phyloP scores from a whole-genome alignment of 1,284 basidiomycete genomes.

The Malassezia arunalokei region DNA sequence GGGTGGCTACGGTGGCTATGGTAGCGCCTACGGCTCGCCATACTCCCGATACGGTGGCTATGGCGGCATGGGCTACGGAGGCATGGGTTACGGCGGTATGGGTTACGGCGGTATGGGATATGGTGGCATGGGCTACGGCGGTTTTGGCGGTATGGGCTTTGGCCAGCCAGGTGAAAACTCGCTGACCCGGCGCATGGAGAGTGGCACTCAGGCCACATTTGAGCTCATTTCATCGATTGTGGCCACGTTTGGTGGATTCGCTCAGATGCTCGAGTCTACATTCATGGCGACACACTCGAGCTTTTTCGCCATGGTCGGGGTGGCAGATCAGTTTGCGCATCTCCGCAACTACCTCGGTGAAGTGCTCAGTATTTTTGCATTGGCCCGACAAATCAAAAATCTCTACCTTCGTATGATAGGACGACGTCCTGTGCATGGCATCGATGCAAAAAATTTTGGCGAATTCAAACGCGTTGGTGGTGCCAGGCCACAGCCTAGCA shows the following conservation, averaged over 20 bases:
- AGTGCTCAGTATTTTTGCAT: constrained; percentile 73
- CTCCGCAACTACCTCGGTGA: constrained; percentile 84
- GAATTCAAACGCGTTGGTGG: constrained; percentile 35
- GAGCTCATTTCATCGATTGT: constrained; percentile 86
- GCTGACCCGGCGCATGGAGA: constrained; percentile 73
- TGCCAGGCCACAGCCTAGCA: constrained; percentile 49
- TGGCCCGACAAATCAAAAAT: constrained; percentile 65
- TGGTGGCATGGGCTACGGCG: constrained; percentile 23
- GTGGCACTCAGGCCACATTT: constrained; percentile 82
- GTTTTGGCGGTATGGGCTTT: constrained; percentile 32
- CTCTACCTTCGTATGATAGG: constrained; percentile 31
- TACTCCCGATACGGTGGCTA: constrained; percentile 25
- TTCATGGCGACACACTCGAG: constrained; percentile 97
- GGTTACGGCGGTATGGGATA: constrained; percentile 31
- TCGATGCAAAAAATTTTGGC: constrained; percentile 37
- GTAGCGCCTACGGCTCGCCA: constrained; percentile 33
- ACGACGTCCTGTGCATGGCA: constrained; percentile 27
- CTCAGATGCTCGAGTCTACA: constrained; percentile 94
- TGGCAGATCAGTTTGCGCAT: constrained; percentile 85
- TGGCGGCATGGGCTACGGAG: constrained; percentile 23
- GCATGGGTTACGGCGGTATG: constrained; percentile 28
- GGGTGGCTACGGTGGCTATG: constrained; percentile 18
- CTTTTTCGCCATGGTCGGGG: constrained; percentile 98
- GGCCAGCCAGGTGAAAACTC: constrained; percentile 48
- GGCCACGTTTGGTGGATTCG: constrained; percentile 85